Conservation (phyloP, 2,329 filamentous ascomycete genomes). For the Fusarium pseudocircinatum region DNA sequence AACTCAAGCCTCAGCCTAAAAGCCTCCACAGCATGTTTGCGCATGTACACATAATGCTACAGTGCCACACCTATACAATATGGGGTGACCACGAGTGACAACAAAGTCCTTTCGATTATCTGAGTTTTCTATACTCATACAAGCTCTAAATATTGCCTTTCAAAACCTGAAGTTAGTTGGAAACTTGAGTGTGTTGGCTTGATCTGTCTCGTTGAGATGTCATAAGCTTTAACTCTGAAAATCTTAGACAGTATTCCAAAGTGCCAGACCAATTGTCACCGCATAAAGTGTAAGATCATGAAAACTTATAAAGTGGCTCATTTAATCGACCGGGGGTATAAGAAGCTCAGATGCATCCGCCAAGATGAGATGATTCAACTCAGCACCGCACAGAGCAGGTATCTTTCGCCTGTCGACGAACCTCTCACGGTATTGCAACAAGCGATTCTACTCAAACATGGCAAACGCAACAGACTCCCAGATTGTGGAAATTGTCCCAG, state of each 20-base stretch:
- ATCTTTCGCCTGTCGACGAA: neutral
- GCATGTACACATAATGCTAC: too few species aligned
- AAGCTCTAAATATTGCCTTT: too few species aligned
- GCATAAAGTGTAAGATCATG: accelerated
- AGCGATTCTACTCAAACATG: neutral
- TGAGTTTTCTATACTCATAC: too few species aligned
- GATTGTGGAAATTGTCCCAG: neutral
- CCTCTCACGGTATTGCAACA: neutral
- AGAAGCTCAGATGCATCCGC: neutral
- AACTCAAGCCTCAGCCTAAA: too few species aligned
- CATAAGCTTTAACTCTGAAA: neutral
- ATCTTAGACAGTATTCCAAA: neutral
- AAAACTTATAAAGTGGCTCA: neutral
- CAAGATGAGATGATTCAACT: neutral
- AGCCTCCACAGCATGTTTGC: too few species aligned
- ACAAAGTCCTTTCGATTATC: too few species aligned
- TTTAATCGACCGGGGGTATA: accelerated
- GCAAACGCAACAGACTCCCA: accelerated
- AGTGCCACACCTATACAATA: too few species aligned
- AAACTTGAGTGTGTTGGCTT: neutral
- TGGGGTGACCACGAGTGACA: too few species aligned
- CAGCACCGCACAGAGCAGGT: accelerated
- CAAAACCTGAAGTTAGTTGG: too few species aligned
- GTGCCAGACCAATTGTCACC: neutral
- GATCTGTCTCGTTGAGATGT: neutral